Percentiles rank a stretch among this genome's conserved stretches.
These are phyloP conservation scores for Garcileccinum viscosum DNA, from an alignment of 1,284 basidiomycete genomes.

Conservation along the genomic window DNA sequence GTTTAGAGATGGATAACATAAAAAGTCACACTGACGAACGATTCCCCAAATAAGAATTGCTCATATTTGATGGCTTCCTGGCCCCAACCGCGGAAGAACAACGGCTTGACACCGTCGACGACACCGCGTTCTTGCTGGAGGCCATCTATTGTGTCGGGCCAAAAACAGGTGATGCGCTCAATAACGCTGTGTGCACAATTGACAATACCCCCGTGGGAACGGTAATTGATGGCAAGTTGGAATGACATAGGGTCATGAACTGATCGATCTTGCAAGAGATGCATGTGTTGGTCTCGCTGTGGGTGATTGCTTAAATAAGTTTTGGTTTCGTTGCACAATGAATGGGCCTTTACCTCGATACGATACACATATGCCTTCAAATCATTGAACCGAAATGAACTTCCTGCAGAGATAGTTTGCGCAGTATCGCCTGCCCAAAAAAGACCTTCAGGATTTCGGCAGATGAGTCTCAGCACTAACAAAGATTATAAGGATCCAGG, in stretches of 20 bases:
- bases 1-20: conserved; percentile 8
- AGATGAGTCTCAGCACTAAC: conserved; percentile 65
- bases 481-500: background rate
- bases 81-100: conserved; percentile 65
- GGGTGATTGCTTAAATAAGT: background rate
- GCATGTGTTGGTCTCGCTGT: conserved; percentile 28
- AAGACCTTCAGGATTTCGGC: conserved; percentile 67
- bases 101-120: conserved; percentile 63
- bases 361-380: conserved; percentile 70
- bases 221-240: conserved; percentile 69
- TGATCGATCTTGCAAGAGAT: conserved; percentile 21
- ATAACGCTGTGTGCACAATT: conserved; percentile 70
- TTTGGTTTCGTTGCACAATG: background rate
- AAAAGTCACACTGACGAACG: conserved; percentile 37
- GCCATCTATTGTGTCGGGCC: conserved; percentile 70
- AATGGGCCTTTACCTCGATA: conserved; percentile 51
- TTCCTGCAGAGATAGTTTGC: conserved; percentile 76
- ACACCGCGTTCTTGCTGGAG: conserved; percentile 64
- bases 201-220: conserved; percentile 76
- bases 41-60: conserved; percentile 61
- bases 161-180: conserved; percentile 65
- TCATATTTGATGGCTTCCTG: conserved; percentile 58
- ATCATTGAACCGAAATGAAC: conserved; percentile 75
- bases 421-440: conserved; percentile 85
- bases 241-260: conserved; percentile 53